Conservation (phyloP, 345 rosid species). For the Kandelia obovata region DNA sequence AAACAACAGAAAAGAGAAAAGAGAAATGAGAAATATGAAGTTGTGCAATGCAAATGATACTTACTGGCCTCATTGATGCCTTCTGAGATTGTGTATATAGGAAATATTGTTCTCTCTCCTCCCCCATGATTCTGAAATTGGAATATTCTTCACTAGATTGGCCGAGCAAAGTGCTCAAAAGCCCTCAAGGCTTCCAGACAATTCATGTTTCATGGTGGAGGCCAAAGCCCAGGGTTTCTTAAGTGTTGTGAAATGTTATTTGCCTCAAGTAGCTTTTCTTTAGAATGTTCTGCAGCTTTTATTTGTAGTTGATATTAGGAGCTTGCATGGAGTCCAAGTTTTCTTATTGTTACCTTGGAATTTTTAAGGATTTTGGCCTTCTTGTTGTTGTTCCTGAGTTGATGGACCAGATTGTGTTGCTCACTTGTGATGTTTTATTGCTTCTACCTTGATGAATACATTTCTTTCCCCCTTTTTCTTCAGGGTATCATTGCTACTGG, state of each 20-base stretch:
- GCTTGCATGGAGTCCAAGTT: too few relatives aligned
- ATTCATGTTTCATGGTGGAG: too few relatives aligned
- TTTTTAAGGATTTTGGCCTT: conserved; percentile 3
- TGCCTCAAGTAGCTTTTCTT: too few relatives aligned
- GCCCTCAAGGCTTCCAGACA: not conserved
- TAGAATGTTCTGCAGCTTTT: not conserved
- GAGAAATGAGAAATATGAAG: too few relatives aligned
- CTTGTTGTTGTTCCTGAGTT: not conserved
- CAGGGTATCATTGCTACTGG: conserved; percentile 94
- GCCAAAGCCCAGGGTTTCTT: too few relatives aligned
- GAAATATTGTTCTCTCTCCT: too few relatives aligned
- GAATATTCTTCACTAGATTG: not conserved
- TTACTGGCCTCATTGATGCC: not conserved
- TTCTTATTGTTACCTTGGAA: not conserved
- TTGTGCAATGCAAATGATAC: not conserved
- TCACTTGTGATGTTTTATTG: not conserved
- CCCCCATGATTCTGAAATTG: too few relatives aligned
- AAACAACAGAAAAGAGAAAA: too few relatives aligned
- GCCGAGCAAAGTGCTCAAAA: not conserved
- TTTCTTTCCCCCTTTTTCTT: conserved; percentile 8
- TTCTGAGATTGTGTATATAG: too few relatives aligned
- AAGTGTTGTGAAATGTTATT: too few relatives aligned
- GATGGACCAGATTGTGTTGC: not conserved
- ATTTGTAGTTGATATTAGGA: too few relatives aligned
- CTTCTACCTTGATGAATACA: not conserved